phyloP scores from a whole-genome alignment of 2,329 filamentous ascomycete genomes.

The Myriosclerotinia curreyana region DNA sequence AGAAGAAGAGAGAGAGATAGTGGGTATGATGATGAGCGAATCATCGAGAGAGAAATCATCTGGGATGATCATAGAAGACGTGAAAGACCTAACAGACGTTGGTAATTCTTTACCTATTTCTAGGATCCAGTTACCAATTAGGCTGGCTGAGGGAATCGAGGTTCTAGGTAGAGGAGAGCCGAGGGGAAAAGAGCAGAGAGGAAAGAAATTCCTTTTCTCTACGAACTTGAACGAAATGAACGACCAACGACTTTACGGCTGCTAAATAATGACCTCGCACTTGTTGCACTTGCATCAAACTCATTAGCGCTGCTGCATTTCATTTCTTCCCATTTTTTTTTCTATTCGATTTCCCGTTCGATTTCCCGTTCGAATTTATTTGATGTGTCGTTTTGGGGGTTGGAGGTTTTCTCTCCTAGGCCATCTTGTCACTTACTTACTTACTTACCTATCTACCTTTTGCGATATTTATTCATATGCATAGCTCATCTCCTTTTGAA shows the following conservation, averaged over 20 bases:
- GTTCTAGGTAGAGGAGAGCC: background rate
- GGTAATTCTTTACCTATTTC: conserved; percentile 8
- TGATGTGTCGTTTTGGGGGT: background rate
- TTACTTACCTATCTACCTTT: background rate
- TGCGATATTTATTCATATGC: background rate
- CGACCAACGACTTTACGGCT: conserved; percentile 17
- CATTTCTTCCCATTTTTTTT: background rate
- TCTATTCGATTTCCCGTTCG: conserved; percentile 1
- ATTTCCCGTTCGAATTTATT: too few species aligned
- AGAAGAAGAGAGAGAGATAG: conserved; percentile 31
- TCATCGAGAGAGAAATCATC: conserved; percentile 66
- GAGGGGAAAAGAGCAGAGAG: background rate
- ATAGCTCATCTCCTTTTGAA: background rate
- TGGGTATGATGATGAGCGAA: conserved; percentile 57
- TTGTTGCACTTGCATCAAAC: conserved; percentile 4
- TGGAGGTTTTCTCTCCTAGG: background rate
- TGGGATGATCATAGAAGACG: conserved; percentile 48
- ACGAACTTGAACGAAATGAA: conserved; percentile 19
- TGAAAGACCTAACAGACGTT: conserved; percentile 14
- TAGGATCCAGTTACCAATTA: background rate
- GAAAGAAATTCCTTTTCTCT: background rate
- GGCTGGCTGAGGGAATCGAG: background rate
- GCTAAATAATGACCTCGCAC: conserved; percentile 15
- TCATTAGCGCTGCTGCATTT: conserved; percentile 13
- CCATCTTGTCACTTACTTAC: background rate